Conservation (phyloP, 345 rosid species). For the Citrus sp. region DNA sequence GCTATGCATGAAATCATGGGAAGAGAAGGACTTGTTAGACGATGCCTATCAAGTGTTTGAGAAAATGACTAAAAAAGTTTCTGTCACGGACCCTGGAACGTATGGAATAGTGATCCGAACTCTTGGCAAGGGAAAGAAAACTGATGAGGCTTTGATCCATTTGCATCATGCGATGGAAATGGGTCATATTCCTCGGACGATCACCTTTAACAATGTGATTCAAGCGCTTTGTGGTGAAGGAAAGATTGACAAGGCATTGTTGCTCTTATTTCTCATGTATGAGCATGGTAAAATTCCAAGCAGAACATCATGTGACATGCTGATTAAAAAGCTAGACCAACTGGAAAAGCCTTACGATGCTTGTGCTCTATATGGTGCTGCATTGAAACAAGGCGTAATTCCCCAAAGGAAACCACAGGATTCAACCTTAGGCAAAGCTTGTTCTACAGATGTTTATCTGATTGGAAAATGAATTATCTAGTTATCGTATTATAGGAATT, state of each 20-base stretch:
- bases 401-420: constrained; percentile 30
- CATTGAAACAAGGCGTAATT: constrained; percentile 48
- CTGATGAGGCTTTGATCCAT: constrained; percentile 34
- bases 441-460: neutral
- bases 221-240: constrained; percentile 39
- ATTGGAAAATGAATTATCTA: neutral
- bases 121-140: constrained; percentile 31
- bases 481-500: neutral
- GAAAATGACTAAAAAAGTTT: constrained; percentile 30
- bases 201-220: constrained; percentile 35
- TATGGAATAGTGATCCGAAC: constrained; percentile 32
- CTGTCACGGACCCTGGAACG: constrained; percentile 16
- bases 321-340: constrained; percentile 45
- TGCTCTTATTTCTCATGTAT: constrained; percentile 32
- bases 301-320: constrained; percentile 30
- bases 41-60: constrained; percentile 45
- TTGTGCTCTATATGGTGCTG: constrained; percentile 41
- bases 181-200: constrained; percentile 37
- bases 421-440: neutral
- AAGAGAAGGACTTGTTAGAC: constrained; percentile 28
- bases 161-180: constrained; percentile 27
- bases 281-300: constrained; percentile 32
- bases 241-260: constrained; percentile 38
- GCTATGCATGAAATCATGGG: constrained; percentile 35
- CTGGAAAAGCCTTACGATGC: constrained; percentile 31